Base-by-base conservation (phyloP, 2,329 filamentous ascomycete genomes). In the Colletotrichum tanaceti region DNA sequence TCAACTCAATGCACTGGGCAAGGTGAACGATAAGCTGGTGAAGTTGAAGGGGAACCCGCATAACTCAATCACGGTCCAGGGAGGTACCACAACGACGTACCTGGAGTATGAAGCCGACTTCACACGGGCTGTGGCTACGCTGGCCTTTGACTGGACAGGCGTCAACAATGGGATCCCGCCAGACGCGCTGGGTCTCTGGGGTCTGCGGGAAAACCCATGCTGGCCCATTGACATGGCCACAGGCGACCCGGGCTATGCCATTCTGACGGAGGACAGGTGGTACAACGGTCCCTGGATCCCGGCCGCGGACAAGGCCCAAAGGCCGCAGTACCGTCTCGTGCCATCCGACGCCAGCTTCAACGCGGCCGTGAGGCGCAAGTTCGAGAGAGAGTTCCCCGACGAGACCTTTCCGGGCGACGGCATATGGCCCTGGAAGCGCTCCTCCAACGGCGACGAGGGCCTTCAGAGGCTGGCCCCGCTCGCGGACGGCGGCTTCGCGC, bases 341-440 rank as follows among this genome's bases (percentile, higher is more conserved):
- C 52, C 38, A 16, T 18, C 38, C 0, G 52, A 55, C 0, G 35
- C 18, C 2, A 6, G 4, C 7, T 55, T 5, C 32, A 1, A 43
- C 0, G 52, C 1, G 6, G 38, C 35, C n/a, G 7, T 16, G n/a
- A 22, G 1, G 2, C 35, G 9, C 52, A 55, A 24, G 35, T 55
- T 55, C 52, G 2, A 41, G 16, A 55, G 52, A 7, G 52, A 43
- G 35, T 55, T 55, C 18, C 52, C 52, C 52, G 52, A 43, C 52
- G 52, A 55, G 20, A 14, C 9, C 3, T 4, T 55, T 10, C 52
- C 52, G 2, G 52, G 18, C 18, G 18, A 1, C 3, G 16, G 52
- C 4, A 11, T 14, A 5, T 55, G n/a, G 35, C 35, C 10, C n/a
- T 14, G 18, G 52, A 43, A 43, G 52, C 52, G 52, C 35, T 46